Evolutionary conservation across 345 rosid species (phyloP).

Genomic region (Cardiospermum halicacabum): DNA sequence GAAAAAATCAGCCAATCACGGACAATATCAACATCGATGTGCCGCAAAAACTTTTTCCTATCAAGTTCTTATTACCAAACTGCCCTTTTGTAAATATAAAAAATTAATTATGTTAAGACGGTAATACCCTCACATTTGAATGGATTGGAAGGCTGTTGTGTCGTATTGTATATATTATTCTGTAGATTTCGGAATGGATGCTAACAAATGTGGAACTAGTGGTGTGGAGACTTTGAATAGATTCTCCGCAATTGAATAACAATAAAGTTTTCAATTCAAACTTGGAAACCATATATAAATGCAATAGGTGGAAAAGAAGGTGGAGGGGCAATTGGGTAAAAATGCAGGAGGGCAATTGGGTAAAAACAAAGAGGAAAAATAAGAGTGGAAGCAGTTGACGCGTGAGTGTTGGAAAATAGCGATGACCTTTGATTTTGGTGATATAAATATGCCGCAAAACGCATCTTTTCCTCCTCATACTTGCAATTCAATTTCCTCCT

Average conservation of each 20-base stretch:
- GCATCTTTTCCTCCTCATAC: not conserved
- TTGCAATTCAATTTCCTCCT: not conserved
- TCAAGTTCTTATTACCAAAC: not conserved
- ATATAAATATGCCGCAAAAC: conserved; percentile 16
- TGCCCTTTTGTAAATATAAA: conserved; percentile 9
- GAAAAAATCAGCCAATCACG: conserved; percentile 18
- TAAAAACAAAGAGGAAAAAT: not conserved
- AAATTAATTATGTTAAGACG: not conserved
- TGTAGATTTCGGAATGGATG: no score
- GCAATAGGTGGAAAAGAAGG: not conserved
- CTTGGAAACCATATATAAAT: no score
- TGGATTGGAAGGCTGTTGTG: no score
- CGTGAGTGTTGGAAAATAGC: conserved; percentile 24
- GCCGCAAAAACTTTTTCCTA: conserved; percentile 16
- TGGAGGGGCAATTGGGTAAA: not conserved
- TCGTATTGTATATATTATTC: no score
- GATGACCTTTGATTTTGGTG: not conserved
- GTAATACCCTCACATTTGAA: not conserved
- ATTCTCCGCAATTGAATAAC: no score
- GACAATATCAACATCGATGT: conserved; percentile 15
- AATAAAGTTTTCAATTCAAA: no score
- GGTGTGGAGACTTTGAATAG: no score
- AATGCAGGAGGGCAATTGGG: not conserved
- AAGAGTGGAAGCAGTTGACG: conserved; percentile 22
- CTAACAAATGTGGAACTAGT: no score